These are phyloP conservation scores for Blastocrithidia nonstop DNA, from an alignment of 208 protist species.

Conservation along the genomic window DNA sequence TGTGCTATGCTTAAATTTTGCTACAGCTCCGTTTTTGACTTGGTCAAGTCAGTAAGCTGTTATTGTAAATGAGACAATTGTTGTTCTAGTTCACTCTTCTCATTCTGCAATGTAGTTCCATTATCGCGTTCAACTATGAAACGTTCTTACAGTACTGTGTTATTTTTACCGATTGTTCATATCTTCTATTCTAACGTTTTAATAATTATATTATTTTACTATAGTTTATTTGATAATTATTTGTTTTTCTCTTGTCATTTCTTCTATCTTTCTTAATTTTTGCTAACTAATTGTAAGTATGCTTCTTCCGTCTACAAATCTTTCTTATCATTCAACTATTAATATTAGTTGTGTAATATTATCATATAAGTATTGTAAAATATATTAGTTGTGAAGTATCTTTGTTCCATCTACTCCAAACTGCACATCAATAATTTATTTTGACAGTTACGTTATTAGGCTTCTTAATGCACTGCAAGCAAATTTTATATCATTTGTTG, in stretches of 20 bases:
- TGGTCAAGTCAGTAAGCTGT: too few species aligned
- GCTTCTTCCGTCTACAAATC: background rate
- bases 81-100: background rate
- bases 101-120: background rate
- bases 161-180: too few species aligned
- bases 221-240: background rate
- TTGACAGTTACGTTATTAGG: background rate
- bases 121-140: background rate
- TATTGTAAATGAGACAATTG: background rate
- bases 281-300: background rate
- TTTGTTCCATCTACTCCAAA: slow-evolving; percentile 11
- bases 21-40: too few species aligned
- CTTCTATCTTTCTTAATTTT: background rate
- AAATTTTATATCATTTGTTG: slow-evolving; percentile 4
- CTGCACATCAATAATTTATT: background rate
- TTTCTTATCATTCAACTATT: background rate
- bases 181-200: too few species aligned
- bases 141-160: background rate
- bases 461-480: slow-evolving; percentile 2
- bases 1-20: too few species aligned
- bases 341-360: too few species aligned
- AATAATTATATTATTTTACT: too few species aligned
- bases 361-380: too few species aligned
- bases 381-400: slow-evolving; percentile 3
- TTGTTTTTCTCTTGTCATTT: background rate